Evolutionary conservation across 768 basidiomycete species (phyloP).

Genomic region (Hericium coralloides): DNA sequence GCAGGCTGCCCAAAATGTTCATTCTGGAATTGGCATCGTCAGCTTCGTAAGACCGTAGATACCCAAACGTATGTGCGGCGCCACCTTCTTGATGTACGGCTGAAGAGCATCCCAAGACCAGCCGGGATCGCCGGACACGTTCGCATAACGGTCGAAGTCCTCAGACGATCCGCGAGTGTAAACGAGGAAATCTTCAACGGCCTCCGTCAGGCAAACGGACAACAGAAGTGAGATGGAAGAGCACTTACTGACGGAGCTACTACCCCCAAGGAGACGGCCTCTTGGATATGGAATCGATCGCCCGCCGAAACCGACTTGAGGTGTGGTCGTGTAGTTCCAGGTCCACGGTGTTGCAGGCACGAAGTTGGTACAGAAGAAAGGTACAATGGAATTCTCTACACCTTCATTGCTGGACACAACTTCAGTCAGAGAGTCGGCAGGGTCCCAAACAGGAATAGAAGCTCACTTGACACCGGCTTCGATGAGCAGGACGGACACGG

Average conservation of each 20-base stretch:
- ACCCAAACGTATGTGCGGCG: background rate
- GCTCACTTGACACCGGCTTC: slow-evolving; percentile 8
- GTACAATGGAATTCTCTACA: background rate
- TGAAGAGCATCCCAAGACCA: slow-evolving; percentile 14
- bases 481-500: slow-evolving; percentile 8
- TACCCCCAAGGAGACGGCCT: slow-evolving; percentile 11
- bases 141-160: slow-evolving; percentile 14
- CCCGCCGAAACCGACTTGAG: slow-evolving; percentile 7
- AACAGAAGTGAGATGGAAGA: no score
- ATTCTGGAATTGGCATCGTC: background rate
- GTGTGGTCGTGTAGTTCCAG: slow-evolving; percentile 16
- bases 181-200: slow-evolving; percentile 2
- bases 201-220: no score
- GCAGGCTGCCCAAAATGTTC: background rate
- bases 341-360: background rate
- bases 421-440: no score
- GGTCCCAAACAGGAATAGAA: slow-evolving; percentile 12
- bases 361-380: background rate
- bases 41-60: background rate
- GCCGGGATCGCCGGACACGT: slow-evolving; percentile 5
- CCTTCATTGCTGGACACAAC: background rate
- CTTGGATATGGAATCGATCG: slow-evolving; percentile 11
- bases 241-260: slow-evolving; percentile 11
- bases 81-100: slow-evolving; percentile 2
- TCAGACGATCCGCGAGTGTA: slow-evolving; percentile 11